Evolutionary conservation across 345 rosid species (phyloP).

Genomic region (Corchorus olitorius): DNA sequence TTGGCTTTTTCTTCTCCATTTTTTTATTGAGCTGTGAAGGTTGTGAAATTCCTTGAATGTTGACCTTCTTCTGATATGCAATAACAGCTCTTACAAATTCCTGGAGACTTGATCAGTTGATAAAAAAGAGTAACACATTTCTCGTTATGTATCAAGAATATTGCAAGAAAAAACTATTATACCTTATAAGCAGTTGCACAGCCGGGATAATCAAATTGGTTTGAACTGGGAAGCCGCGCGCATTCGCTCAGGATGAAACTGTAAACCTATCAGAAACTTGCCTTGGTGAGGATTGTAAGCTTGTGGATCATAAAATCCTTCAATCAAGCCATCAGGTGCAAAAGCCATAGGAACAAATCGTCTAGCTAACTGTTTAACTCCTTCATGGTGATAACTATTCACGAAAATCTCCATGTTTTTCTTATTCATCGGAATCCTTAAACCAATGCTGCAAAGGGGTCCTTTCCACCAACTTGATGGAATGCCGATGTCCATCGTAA

Average conservation of each 20-base stretch:
- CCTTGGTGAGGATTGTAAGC: constrained; percentile 60
- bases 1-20: constrained; percentile 63
- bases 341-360: constrained; percentile 65
- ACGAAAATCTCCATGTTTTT: constrained; percentile 61
- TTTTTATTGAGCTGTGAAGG: constrained; percentile 46
- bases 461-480: constrained; percentile 41
- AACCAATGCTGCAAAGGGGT: constrained; percentile 65
- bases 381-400: constrained; percentile 72
- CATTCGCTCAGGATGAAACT: constrained; percentile 76
- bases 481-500: constrained; percentile 63
- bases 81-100: constrained; percentile 81
- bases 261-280: constrained; percentile 61
- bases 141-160: background rate
- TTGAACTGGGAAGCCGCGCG: constrained; percentile 47
- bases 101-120: constrained; percentile 32
- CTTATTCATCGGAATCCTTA: constrained; percentile 44
- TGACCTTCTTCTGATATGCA: constrained; percentile 78
- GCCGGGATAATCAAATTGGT: constrained; percentile 74
- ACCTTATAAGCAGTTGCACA: constrained; percentile 83
- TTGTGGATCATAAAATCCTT: constrained; percentile 75
- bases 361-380: constrained; percentile 55
- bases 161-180: too few species aligned
- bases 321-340: constrained; percentile 65
- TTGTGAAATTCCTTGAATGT: constrained; percentile 37
- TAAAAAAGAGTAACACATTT: background rate